Evolutionary conservation across 768 basidiomycete species (phyloP), one percentile per base, ranked within the genome.

Genomic region (Tubosaeta sp.): DNA sequence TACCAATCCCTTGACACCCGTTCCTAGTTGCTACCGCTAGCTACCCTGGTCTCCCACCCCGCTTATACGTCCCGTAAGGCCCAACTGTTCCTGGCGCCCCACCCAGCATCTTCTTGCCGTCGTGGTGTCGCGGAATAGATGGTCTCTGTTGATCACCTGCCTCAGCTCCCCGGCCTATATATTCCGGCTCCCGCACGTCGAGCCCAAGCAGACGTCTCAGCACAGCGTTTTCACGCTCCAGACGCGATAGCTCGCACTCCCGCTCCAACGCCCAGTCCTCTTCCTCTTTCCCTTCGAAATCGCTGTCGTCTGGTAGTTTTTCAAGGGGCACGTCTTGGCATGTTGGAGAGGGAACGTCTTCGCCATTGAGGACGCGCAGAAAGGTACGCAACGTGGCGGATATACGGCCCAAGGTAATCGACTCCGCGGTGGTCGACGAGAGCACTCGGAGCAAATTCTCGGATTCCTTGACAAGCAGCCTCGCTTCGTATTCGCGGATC

Each of bases 401-500:
- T 19, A 94, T 68, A 24, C 86, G 82, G 13, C 79, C 76, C 22
- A 94, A 76, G 10, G 87, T 80, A 44, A 79, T 76, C 0, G 87
- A 89, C 29, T 86, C 74, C 6, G 79, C 76, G 1, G 84, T 86
- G 58, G 79, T 81, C n/a, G 77, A 71, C 6, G 74, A 73, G 0
- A 93, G 78, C 22, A 82, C 77, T 41, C 75, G 71, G 4, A 74
- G 69, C 4, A 86, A 76, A 42, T 79, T 78, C 57, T 83, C 82
- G 27, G 87, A 86, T 60, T 92, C 89, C 43, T 80, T 77, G 42
- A 77, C 78, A 38, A 91, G 73, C n/a, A 99, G 75, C 55, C 87
- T 81, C 19, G 84, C 79, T 66, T 97, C 94, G 68, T 94, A 96
- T 58, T 96, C 92, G 2, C 90, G 85, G 49, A 94, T 86, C 35